Evolutionary conservation across 305 asterid genomes (phyloP), one percentile per base, ranked within the genome.

Genomic region (Lippia alba): DNA sequence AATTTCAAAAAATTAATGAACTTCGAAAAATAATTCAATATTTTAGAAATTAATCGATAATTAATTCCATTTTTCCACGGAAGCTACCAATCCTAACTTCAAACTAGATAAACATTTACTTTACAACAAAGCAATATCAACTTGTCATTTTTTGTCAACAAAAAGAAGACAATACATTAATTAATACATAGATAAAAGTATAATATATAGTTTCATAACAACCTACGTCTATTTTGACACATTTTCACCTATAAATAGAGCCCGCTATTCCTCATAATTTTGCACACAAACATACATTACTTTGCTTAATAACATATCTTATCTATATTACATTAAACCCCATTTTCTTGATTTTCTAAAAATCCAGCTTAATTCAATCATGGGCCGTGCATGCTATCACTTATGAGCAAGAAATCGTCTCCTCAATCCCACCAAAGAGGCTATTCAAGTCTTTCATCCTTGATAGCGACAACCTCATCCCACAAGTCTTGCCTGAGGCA

Each of bases 361-460:
- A 16, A 3, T 3, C 12, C 49, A 7, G 3, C 12, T 18, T 10
- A 59, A 12, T 20, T 4, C 9, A n/a, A 63, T 32, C 67, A 79
- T 83, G 89, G 89, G 78, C n/a, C n/a, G n/a, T n/a, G n/a, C n/a
- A n/a, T 34, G 80, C 61, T 17, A 54, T 81, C 63, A 78, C 80
- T 0, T 51, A 46, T 0, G 79, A 79, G 14, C 55, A 79, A 3
- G 87, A 82, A 59, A 56, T 70, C n/a, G 45, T 55, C n/a, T 79
- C 73, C 51, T 54, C 84, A 15, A 40, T 88, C 66, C 63, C 95
- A 20, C 86, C 87, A 34, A 2, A 16, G 8, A 75, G 78, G 59
- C 48, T 86, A 76, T 86, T 74, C 66, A 84, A 86, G 54, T 54
- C 89, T 6, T 69, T 70, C 62, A 53, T 83, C 46, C 61, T 77